phyloP scores from a whole-genome alignment of 2,329 filamentous ascomycete genomes.

The Xylariaceae sp. region DNA sequence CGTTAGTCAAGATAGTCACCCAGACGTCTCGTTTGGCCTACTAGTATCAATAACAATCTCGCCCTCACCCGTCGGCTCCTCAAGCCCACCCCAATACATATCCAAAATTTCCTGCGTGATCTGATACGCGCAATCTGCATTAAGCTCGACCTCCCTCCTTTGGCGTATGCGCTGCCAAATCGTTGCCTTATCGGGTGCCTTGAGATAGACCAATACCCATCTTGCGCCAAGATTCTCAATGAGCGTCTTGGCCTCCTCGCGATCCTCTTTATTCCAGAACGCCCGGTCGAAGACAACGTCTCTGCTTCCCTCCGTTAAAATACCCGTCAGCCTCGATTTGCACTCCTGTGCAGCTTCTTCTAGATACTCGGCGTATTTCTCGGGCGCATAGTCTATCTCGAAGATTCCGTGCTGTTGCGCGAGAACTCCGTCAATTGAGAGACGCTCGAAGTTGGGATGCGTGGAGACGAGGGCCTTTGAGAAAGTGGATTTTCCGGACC shows the following conservation, averaged over 20 bases:
- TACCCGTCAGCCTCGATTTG: conserved; percentile 1
- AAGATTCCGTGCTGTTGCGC: conserved; percentile 38
- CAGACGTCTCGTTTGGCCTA: background rate
- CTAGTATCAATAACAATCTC: conserved; percentile 32
- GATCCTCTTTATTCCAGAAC: conserved; percentile 42
- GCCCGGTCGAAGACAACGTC: conserved; percentile 44
- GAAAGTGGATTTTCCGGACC: conserved; percentile 41
- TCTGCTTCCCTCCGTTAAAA: conserved; percentile 25
- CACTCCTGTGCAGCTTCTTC: conserved; percentile 33
- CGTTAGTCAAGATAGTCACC: too few relatives aligned
- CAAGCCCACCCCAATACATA: conserved; percentile 35
- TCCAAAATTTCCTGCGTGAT: conserved; percentile 34
- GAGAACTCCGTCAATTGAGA: conserved; percentile 39
- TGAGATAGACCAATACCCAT: conserved; percentile 43
- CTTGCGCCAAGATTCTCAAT: conserved; percentile 37
- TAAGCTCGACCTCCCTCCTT: conserved; percentile 33
- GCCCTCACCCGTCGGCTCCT: conserved; percentile 31
- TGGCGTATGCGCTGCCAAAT: conserved; percentile 43
- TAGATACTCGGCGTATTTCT: conserved; percentile 29
- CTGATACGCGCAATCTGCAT: conserved; percentile 40
- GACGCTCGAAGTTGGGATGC: conserved; percentile 35
- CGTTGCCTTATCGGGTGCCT: conserved; percentile 36
- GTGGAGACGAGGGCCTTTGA: conserved; percentile 36
- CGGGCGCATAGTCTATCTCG: conserved; percentile 37
- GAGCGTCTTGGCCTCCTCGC: conserved; percentile 40